Conservation (phyloP, 176 grass and related monocot species). For the Musa beccarii region DNA sequence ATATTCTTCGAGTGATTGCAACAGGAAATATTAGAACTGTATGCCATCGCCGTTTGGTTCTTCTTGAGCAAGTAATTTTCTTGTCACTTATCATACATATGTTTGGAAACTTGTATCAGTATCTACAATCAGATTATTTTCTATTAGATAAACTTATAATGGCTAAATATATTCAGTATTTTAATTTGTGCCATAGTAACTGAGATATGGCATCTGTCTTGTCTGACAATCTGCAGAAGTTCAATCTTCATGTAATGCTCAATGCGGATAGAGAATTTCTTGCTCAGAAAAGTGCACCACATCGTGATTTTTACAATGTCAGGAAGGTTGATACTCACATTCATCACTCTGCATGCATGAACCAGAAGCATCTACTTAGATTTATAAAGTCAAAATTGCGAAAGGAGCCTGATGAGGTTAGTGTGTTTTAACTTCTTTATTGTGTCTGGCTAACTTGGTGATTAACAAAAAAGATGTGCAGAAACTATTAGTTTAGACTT, state of each 20-base stretch:
- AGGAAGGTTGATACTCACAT: constrained; percentile 97
- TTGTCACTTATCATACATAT: background rate
- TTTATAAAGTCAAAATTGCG: constrained; percentile 93
- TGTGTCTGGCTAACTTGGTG: background rate
- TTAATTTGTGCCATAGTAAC: background rate
- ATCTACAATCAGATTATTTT: background rate
- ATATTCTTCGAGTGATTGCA: constrained; percentile 77
- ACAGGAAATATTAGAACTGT: constrained; percentile 86
- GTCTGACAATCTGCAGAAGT: constrained; percentile 43
- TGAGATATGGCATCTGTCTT: background rate
- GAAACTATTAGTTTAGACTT: background rate
- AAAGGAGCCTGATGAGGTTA: constrained; percentile 92
- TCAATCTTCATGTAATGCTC: constrained; percentile 91
- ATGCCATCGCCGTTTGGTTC: constrained; percentile 75
- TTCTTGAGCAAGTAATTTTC: constrained; percentile 77
- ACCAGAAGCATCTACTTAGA: constrained; percentile 84
- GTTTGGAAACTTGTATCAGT: background rate
- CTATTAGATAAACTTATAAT: background rate
- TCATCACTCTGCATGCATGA: constrained; percentile 97
- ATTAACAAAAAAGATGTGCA: background rate
- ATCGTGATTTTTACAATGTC: constrained; percentile 91
- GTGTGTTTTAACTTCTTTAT: background rate
- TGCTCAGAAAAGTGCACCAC: constrained; percentile 93
- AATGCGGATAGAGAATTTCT: constrained; percentile 90
- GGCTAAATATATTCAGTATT: background rate